Evolutionary conservation across 768 basidiomycete genomes (phyloP).

Genomic region (Cystobasidium tubakii): DNA sequence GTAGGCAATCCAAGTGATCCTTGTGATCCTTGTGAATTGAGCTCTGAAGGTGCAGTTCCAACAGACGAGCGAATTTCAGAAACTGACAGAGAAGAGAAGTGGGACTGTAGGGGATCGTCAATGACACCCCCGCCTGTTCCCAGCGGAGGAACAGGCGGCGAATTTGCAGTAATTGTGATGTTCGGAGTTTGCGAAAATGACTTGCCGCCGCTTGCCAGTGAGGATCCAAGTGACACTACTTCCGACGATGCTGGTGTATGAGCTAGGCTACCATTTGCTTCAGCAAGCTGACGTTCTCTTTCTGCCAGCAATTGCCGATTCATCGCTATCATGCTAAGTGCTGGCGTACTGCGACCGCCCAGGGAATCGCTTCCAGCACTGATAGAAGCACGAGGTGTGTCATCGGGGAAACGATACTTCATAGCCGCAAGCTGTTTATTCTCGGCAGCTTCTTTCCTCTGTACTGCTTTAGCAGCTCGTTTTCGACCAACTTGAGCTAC

Average conservation of each 20-base stretch:
- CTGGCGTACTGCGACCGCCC: background rate
- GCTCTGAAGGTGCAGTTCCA: too few species aligned
- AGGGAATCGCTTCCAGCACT: constrained; percentile 19
- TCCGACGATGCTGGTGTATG: background rate
- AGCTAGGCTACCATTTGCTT: background rate
- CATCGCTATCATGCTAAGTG: constrained; percentile 2
- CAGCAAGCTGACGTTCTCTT: constrained; percentile 10
- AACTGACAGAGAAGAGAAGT: background rate
- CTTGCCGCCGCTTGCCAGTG: background rate
- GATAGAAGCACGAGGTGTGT: constrained; percentile 19
- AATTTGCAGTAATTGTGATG: constrained; percentile 10
- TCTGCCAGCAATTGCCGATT: constrained; percentile 11
- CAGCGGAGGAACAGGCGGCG: background rate
- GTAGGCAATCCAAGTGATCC: background rate
- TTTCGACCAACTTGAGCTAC: constrained; percentile 40
- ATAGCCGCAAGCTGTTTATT: background rate
- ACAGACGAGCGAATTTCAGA: background rate
- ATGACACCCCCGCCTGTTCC: background rate
- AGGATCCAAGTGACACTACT: background rate
- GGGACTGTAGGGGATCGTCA: background rate
- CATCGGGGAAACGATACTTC: background rate
- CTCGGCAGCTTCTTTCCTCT: constrained; percentile 9
- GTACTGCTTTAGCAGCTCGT: constrained; percentile 23
- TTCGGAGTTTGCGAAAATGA: background rate
- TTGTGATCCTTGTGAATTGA: background rate